Base-by-base conservation (phyloP, 495 filamentous ascomycete genomes). In the Aspergillus mulundensis region DNA sequence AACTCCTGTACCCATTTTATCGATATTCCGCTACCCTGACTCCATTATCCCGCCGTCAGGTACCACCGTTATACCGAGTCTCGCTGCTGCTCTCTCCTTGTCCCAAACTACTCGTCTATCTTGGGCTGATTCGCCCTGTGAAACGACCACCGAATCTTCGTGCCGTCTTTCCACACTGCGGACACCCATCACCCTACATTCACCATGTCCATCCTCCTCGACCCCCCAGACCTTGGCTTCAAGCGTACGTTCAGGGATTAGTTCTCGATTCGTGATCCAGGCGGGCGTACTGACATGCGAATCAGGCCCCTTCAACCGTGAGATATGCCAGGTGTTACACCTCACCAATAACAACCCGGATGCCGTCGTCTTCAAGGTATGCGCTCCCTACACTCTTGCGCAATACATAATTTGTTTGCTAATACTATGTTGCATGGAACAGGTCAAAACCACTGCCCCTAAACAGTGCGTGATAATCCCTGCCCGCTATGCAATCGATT, bases 401-500 rank as follows among this genome's bases (percentile, higher is more conserved):
- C 24, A 39, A 14, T 20, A 21, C 32, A 3, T 42, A 36, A 32
- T 58, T 64, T 40, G 58, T 43, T 57, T 32, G 54, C 69, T 69
- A 61, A 68, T 48, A 24, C 21, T 28, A 10, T 14, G 25, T 30
- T 34, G 56, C 56, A 50, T 51, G 30, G 54, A 16, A 28, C 62
- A 97, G 92, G 94, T 98, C 68, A 98, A 98, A 84, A 98, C 94
- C 38, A 98, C 94, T 54, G 95, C 95, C 24, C 94, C 95, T 6
- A 97, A 98, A 74, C 93, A 97, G 93, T 98, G 90, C 66, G 89
- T 70, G 50, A 41, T 28, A 45, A 25, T 25, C 28, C 59, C 25
- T 16, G 25, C 30, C 36, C 57, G 28, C 48, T 52, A 40, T 16
- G 46, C 34, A 20, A 20, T 24, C 2, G 32, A 45, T 55, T 47